Conservation (phyloP, 202 grass and related monocot genomes). For the Setaria viridis region DNA sequence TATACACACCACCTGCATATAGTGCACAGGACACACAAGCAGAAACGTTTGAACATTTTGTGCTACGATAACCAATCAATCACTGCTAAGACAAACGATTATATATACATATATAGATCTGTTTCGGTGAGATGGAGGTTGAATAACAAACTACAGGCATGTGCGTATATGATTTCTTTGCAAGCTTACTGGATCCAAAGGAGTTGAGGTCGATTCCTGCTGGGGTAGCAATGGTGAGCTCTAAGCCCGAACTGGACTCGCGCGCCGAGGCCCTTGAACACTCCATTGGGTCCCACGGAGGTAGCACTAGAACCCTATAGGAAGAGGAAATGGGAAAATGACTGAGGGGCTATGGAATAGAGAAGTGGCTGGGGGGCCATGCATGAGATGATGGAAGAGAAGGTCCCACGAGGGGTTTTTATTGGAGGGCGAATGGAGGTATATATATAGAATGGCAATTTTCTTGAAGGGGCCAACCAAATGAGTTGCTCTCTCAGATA, state of each 20-base stretch:
- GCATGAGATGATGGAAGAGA: background rate
- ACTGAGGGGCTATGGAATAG: background rate
- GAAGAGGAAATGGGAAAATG: background rate
- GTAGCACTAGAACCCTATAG: background rate
- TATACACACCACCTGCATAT: slow-evolving; percentile 24
- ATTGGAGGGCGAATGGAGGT: background rate
- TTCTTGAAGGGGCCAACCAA: background rate
- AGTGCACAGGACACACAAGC: background rate
- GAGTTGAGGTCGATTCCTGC: slow-evolving; percentile 41
- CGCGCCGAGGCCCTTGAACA: background rate
- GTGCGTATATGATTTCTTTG: background rate
- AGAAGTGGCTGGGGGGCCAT: background rate
- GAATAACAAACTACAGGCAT: background rate
- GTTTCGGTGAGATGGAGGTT: no score
- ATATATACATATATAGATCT: no score
- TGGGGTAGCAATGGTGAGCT: slow-evolving; percentile 66
- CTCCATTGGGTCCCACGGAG: background rate
- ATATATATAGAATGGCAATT: background rate
- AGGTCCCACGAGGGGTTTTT: background rate
- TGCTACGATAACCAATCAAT: background rate
- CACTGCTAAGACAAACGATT: background rate
- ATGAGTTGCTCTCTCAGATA: background rate
- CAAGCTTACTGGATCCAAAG: slow-evolving; percentile 33
- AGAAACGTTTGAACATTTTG: background rate
- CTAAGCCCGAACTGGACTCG: slow-evolving; percentile 38